Evolutionary conservation across 2,329 filamentous ascomycete genomes (phyloP).

Genomic region (Cercospora sp.): DNA sequence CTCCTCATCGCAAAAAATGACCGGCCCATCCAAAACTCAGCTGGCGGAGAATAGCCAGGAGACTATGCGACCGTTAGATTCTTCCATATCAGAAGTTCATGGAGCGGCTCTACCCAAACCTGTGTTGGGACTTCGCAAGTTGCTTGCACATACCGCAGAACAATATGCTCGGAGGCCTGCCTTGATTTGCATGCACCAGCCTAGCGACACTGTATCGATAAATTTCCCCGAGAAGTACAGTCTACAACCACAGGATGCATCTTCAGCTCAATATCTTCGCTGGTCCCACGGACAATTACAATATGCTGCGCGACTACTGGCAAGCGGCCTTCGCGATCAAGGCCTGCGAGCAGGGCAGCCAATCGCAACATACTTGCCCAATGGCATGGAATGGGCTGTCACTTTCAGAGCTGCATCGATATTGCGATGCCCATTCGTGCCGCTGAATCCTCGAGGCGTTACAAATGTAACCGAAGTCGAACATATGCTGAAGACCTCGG

Average conservation of each 20-base stretch:
- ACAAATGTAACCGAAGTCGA: constrained; percentile 11
- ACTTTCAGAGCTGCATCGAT: constrained; percentile 12
- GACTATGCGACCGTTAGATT: background rate
- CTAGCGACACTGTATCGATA: background rate
- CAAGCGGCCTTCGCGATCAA: background rate
- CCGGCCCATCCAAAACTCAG: background rate
- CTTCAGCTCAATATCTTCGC: background rate
- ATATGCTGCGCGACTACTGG: constrained; percentile 6
- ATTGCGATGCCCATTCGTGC: constrained; percentile 19
- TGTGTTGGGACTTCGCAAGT: background rate
- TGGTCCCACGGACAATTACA: constrained; percentile 10
- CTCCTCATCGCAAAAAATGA: background rate
- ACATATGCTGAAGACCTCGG: constrained; percentile 15
- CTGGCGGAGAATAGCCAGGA: background rate
- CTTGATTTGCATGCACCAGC: constrained; percentile 7
- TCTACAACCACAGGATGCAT: background rate
- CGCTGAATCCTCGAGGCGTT: constrained; percentile 17
- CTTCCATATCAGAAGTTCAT: constrained; percentile 5
- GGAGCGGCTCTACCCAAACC: background rate
- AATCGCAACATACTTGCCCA: constrained; percentile 10
- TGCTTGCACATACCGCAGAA: constrained; percentile 1
- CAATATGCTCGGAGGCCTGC: constrained; percentile 1
- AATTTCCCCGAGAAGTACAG: background rate
- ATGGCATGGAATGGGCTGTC: constrained; percentile 14
- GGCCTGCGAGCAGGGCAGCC: constrained; percentile 3